Evolutionary conservation across 441 rosid genomes (phyloP).

Genomic region (Sinapis alba): DNA sequence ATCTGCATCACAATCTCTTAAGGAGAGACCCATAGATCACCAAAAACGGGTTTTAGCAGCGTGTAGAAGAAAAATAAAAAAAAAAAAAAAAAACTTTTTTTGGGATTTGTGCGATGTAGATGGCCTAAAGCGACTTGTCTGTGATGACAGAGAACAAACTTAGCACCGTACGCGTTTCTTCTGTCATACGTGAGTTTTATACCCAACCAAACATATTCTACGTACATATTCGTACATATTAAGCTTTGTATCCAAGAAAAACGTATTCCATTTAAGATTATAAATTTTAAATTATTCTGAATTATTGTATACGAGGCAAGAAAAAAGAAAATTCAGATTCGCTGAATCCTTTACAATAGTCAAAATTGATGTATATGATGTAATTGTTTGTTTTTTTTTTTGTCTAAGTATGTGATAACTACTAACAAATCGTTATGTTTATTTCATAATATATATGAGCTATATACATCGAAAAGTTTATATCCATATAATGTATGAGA

Average conservation of each 20-base stretch:
- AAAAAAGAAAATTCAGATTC: background rate
- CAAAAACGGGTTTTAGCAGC: too few species aligned
- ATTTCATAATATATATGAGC: background rate
- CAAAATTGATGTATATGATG: background rate
- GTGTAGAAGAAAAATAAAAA: too few species aligned
- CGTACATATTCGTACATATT: constrained; percentile 1
- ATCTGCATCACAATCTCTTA: too few species aligned
- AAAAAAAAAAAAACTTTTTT: too few species aligned
- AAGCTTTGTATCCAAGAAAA: background rate
- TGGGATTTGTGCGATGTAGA: too few species aligned
- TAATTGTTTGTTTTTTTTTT: too few species aligned
- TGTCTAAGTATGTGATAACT: background rate
- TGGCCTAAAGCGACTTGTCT: constrained; percentile 12
- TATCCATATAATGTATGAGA: background rate
- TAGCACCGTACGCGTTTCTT: constrained; percentile 34
- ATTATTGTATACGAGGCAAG: background rate
- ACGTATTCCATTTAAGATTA: background rate
- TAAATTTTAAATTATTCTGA: background rate
- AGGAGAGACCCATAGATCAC: too few species aligned
- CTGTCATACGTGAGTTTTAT: constrained; percentile 22
- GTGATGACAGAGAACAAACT: constrained; percentile 15
- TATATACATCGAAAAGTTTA: background rate
- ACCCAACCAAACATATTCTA: constrained; percentile 15
- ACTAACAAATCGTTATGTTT: background rate
- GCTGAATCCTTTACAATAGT: background rate